Base-by-base conservation (phyloP, 1,284 basidiomycete species). In the Puccinia triticina region DNA sequence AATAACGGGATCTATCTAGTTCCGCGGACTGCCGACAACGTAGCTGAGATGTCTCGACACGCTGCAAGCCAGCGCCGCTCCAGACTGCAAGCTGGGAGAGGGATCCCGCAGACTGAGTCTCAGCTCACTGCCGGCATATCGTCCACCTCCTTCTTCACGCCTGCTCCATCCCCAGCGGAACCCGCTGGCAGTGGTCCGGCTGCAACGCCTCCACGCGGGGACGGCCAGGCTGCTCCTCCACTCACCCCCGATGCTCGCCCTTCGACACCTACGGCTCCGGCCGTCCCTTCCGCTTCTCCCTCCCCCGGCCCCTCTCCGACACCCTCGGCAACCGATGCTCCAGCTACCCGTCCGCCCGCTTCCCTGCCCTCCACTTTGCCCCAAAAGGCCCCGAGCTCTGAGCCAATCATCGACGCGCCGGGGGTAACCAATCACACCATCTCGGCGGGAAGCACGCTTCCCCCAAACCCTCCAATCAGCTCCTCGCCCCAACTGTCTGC, bases 71-170 rank as follows among this genome's bases (percentile, higher is more conserved):
- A 29, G 48, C 43, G 69, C 7, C 43, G n/a, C 23, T 71, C 69
- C 46, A 46, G n/a, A 5, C 10, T 59, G 21, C 26, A 21, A 34
- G 48, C n/a, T n/a, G n/a, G 8, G 1, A 71, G 69, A 50, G 48
- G 16, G 29, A 40, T 71, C 29, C 69, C 69, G 23, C 43, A 71
- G 32, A 46, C 69, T 32, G 69, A 29, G 48, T 71, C 69, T 21
- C 69, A 71, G 32, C 43, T 71, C 69, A 50, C 69, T 12, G 69
- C 10, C 10, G 69, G 69, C 12, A n/a, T 71, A 5, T 23, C 69
- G 2, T 71, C 69, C 11, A 71, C n/a, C 26, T 34, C 69, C 37
- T 71, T 71, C 43, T 71, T 71, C 48, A 48, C 69, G 48, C 29
- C 69, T 2, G 10, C 1, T 7, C 3, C 3, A 66, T 23, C 64